Evolutionary conservation across 108 stramenopile species (phyloP).

Genomic region (Nitzschia putrida): DNA sequence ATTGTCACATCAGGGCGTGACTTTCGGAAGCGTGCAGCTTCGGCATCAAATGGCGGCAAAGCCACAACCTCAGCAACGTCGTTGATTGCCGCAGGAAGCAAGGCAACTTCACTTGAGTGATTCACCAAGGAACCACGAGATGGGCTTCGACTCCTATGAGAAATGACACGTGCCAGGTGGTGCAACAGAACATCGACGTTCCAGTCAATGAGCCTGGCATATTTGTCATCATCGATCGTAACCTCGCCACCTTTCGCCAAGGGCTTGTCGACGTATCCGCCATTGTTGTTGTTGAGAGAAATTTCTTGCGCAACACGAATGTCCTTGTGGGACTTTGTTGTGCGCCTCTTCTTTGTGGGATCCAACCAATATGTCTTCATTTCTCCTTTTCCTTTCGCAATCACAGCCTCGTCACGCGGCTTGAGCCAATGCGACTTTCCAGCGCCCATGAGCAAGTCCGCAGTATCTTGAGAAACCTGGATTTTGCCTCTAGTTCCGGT

Average conservation of each 20-base stretch:
- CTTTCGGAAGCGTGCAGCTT: slow-evolving; percentile 25
- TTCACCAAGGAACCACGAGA: slow-evolving; percentile 30
- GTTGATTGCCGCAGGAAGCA: slow-evolving; percentile 24
- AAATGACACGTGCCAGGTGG: slow-evolving; percentile 33
- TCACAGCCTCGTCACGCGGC: slow-evolving; percentile 40
- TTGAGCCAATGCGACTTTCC: slow-evolving; percentile 52
- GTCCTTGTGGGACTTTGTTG: slow-evolving; percentile 11
- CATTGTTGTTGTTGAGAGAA: slow-evolving; percentile 11
- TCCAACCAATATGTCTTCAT: slow-evolving; percentile 63
- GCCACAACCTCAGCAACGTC: slow-evolving; percentile 35
- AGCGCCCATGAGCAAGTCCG: slow-evolving; percentile 39
- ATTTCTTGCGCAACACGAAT: slow-evolving; percentile 21
- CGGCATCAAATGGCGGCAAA: slow-evolving; percentile 31
- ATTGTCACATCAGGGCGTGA: slow-evolving; percentile 28
- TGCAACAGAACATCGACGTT: slow-evolving; percentile 34
- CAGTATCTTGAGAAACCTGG: slow-evolving; percentile 59
- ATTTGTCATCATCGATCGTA: slow-evolving; percentile 22
- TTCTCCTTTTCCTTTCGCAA: slow-evolving; percentile 66
- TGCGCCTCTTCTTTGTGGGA: slow-evolving; percentile 28
- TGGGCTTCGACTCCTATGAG: slow-evolving; percentile 14
- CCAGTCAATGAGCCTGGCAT: slow-evolving; percentile 38
- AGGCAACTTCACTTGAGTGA: slow-evolving; percentile 25
- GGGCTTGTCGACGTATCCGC: neutral
- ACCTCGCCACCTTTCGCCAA: neutral
- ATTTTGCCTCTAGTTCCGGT: slow-evolving; percentile 45